These are phyloP conservation scores for Aureobasidium sp. DNA, from an alignment of 2,329 filamentous ascomycete species.

Conservation along the genomic window DNA sequence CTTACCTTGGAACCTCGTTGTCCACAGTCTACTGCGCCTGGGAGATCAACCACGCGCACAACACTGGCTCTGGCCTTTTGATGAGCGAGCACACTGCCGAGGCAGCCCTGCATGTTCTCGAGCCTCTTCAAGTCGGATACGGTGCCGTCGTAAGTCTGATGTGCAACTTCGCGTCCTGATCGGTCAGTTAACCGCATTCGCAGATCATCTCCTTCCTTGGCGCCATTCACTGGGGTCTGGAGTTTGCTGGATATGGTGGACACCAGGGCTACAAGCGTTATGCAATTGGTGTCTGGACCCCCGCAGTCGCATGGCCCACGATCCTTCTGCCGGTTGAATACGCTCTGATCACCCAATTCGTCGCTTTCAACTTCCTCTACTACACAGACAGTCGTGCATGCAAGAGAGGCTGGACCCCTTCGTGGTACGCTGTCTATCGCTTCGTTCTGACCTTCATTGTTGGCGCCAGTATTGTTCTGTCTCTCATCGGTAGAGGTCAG, in stretches of 20 bases:
- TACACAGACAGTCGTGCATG: conserved; percentile 73
- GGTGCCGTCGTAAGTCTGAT: conserved; percentile 64
- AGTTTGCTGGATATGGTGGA: conserved; percentile 65
- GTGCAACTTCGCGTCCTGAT: not conserved
- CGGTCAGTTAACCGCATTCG: not conserved
- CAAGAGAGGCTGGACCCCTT: conserved; percentile 67
- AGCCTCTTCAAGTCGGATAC: conserved; percentile 85
- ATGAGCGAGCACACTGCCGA: conserved; percentile 66
- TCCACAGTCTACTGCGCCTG: conserved; percentile 77
- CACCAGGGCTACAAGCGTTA: conserved; percentile 72
- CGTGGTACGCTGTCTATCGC: conserved; percentile 84
- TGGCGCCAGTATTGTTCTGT: conserved; percentile 72
- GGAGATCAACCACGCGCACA: conserved; percentile 65
- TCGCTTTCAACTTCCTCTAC: conserved; percentile 78
- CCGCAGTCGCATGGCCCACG: conserved; percentile 83
- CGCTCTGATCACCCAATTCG: conserved; percentile 78
- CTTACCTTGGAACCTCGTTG: conserved; percentile 74
- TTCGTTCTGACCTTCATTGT: conserved; percentile 90
- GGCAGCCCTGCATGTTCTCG: conserved; percentile 64
- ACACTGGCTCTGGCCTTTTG: conserved; percentile 55
- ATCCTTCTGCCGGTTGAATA: conserved; percentile 77
- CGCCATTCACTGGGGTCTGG: conserved; percentile 88
- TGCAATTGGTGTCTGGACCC: conserved; percentile 71
- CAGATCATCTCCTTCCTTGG: conserved; percentile 90
- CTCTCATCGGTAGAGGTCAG: conserved; percentile 74